A percentile compares a stretch with the other conserved stretches of the same genome.
phyloP scores from a whole-genome alignment of 2,329 filamentous ascomycete genomes.

The Ophiosphaerella narmari region DNA sequence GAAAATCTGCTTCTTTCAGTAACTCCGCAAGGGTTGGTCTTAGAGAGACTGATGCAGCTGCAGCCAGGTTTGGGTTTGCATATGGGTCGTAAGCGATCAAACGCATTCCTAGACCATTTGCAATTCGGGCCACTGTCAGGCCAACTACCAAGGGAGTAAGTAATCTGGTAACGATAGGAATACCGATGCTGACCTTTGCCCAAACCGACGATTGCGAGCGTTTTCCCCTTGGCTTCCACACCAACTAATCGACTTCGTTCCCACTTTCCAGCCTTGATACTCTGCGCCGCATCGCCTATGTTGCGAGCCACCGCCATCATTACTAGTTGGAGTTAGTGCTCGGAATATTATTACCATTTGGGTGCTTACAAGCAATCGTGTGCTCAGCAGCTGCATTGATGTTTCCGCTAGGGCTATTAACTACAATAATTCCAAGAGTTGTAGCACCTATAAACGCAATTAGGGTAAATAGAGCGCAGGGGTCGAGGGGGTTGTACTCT shows the following conservation, averaged over 20 bases:
- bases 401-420: conserved; percentile 80
- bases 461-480: no score
- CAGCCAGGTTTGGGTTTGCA: conserved; percentile 72
- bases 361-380: conserved; percentile 61
- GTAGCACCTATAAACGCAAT: conserved; percentile 56
- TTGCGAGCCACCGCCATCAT: conserved; percentile 76
- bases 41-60: conserved; percentile 68
- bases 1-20: conserved; percentile 71
- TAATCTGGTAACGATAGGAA: not conserved
- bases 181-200: conserved; percentile 65
- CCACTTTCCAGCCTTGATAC: conserved; percentile 74
- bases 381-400: conserved; percentile 81
- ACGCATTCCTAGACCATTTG: conserved; percentile 76
- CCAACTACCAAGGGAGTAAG: conserved; percentile 57
- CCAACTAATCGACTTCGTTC: conserved; percentile 75
- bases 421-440: conserved; percentile 73
- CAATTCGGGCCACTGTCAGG: conserved; percentile 78
- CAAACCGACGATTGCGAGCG: conserved; percentile 74
- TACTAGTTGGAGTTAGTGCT: conserved; percentile 49
- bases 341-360: not conserved
- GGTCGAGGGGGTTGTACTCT: conserved; percentile 44
- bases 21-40: conserved; percentile 63
- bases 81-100: conserved; percentile 78
- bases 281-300: conserved; percentile 70
- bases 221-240: conserved; percentile 78